Conservation (phyloP, 2,329 filamentous ascomycete genomes). For the Sclerotinia nivalis region DNA sequence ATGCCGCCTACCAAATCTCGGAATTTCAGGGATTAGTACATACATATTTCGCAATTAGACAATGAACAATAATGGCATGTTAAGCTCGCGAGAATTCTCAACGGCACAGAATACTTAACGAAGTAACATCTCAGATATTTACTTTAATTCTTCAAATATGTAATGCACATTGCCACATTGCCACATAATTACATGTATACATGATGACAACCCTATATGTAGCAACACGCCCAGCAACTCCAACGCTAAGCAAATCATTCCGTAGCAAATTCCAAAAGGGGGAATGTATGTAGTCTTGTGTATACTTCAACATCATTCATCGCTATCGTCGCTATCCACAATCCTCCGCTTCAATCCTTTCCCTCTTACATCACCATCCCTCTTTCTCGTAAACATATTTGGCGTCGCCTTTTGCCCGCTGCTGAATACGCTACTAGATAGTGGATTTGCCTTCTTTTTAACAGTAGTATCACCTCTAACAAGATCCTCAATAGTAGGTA, state of each 20-base stretch:
- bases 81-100: not conserved
- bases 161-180: not conserved
- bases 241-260: not conserved
- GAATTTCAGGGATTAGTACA: not conserved
- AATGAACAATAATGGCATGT: not conserved
- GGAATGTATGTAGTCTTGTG: not conserved
- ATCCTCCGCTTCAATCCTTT: slow-evolving; percentile 9
- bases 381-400: slow-evolving; percentile 22
- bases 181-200: not conserved
- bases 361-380: not conserved
- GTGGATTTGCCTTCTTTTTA: not conserved
- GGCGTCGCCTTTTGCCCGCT: slow-evolving; percentile 6
- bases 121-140: not conserved
- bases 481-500: slow-evolving; percentile 26
- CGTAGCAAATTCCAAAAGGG: not conserved
- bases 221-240: not conserved
- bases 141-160: not conserved
- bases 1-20: not conserved
- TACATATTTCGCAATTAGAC: not conserved
- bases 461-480: not conserved
- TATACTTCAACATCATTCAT: slow-evolving; percentile 5
- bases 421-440: slow-evolving; percentile 5
- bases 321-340: slow-evolving; percentile 18
- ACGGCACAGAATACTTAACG: not conserved
- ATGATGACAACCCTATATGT: not conserved